Conservation (phyloP, 148 eudicot genomes). For the Chenopodium formosanum region DNA sequence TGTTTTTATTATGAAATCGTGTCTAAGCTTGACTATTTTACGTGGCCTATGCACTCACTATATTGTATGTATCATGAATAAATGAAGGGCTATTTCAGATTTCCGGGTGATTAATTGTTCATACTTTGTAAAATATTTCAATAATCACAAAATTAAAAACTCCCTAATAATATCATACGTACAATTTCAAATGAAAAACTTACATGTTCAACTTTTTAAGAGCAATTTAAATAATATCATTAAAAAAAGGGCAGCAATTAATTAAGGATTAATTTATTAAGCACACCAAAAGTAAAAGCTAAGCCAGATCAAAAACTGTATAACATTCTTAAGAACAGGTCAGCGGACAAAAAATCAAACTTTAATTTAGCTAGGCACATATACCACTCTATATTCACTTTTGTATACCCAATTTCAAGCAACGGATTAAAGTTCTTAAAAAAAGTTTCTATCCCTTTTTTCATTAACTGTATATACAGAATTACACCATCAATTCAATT, state of each 20-base stretch:
- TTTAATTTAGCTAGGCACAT: background rate
- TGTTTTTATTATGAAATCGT: no score
- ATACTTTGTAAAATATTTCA: no score
- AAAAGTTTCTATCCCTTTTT: background rate
- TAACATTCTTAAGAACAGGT: background rate
- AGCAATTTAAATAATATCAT: background rate
- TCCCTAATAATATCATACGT: no score
- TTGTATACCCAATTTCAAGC: background rate
- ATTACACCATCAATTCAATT: background rate
- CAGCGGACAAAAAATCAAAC: slow-evolving; percentile 12
- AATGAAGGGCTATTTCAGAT: no score
- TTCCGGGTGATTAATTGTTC: no score
- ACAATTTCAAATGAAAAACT: no score
- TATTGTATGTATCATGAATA: no score
- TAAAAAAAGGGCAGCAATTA: background rate
- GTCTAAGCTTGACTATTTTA: no score
- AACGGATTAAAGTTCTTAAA: background rate
- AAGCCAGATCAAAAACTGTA: background rate
- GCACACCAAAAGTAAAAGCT: background rate
- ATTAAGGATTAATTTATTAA: background rate
- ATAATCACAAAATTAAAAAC: no score
- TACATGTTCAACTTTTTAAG: no score
- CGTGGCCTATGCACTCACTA: no score
- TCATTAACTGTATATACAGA: background rate
- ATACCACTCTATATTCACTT: background rate